phyloP scores from a whole-genome alignment of 2,329 filamentous ascomycete species.

The Beauveria asiatica region DNA sequence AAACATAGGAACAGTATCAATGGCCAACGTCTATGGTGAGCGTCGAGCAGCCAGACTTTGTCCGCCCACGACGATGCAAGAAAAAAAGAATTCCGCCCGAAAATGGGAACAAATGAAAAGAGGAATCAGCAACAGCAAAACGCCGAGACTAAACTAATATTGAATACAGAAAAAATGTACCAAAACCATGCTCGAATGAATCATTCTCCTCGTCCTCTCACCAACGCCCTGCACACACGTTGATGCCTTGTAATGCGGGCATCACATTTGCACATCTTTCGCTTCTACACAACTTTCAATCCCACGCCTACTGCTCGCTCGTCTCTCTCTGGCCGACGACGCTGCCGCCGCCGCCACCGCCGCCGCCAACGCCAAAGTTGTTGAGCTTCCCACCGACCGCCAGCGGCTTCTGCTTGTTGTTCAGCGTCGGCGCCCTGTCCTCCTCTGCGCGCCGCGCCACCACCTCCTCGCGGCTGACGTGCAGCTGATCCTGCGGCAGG shows the following conservation, averaged over 20 bases:
- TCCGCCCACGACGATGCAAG: neutral
- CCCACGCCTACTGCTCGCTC: neutral
- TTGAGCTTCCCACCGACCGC: slow-evolving; percentile 6
- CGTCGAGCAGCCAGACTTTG: neutral
- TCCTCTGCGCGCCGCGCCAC: slow-evolving; percentile 9
- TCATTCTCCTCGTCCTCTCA: no score
- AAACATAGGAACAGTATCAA: neutral
- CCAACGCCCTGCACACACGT: neutral
- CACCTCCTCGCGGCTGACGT: slow-evolving; percentile 22
- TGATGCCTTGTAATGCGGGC: neutral
- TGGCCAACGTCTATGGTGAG: neutral
- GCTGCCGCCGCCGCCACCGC: no score
- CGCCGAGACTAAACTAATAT: neutral
- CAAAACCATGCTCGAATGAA: neutral
- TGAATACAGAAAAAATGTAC: neutral
- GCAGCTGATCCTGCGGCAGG: slow-evolving; percentile 17
- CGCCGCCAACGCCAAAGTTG: neutral
- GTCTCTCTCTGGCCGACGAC: slow-evolving; percentile 7
- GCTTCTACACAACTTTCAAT: neutral
- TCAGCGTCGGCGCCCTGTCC: neutral
- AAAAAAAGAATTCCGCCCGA: neutral
- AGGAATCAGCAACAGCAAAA: neutral
- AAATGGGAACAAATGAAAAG: neutral
- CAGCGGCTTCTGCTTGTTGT: slow-evolving; percentile 2
- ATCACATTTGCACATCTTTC: neutral